Evolutionary conservation across 768 basidiomycete genomes (phyloP), one percentile per base, ranked within the genome.

Genomic region (Lentinus tigrinus): DNA sequence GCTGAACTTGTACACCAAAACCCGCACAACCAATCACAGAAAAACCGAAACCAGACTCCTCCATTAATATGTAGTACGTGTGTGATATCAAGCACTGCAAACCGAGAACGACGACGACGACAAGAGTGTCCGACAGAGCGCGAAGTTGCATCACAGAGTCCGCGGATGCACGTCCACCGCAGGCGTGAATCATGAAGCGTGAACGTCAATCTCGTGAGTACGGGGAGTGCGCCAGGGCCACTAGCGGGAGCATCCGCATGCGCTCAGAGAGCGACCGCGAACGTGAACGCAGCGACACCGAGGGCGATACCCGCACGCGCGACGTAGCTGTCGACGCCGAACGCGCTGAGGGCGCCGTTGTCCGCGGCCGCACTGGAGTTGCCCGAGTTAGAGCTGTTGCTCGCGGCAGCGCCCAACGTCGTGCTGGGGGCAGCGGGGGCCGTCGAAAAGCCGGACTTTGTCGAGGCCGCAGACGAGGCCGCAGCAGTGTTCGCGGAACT

Each of bases 291-390:
- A 11, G 65, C 62, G 23, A 58, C 47, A 2, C 49, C 58, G 26
- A 70, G 69, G 19, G 64, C 64, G 42, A 57, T 39, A n/a, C 54
- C 65, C 26, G 65, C 64, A 27, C 61, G 61, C 26, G 64, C 46
- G 23, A 65, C 26, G 42, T 56, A 54, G 27, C 49, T 55, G 58
- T 62, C 58, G 38, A 60, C 36, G 3, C 54, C 61, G 28, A 67
- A 49, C 17, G 56, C 57, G 34, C 50, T 47, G 23, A 52, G 49
- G n/a, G 57, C 63, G 21, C 55, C 58, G 58, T 53, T 63, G 47
- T 49, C 44, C 0, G 57, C 52, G 7, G 53, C 57, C 14, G 44
- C 57, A 14, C 36, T 46, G 8, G 60, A 43, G 51, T 28, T 53
- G 23, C 36, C 40, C 31, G 52, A 21, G 23, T 47, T 54, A 27